phyloP scores from a whole-genome alignment of 1,139 yeast species.

The Citeromyces hawaiiensis region DNA sequence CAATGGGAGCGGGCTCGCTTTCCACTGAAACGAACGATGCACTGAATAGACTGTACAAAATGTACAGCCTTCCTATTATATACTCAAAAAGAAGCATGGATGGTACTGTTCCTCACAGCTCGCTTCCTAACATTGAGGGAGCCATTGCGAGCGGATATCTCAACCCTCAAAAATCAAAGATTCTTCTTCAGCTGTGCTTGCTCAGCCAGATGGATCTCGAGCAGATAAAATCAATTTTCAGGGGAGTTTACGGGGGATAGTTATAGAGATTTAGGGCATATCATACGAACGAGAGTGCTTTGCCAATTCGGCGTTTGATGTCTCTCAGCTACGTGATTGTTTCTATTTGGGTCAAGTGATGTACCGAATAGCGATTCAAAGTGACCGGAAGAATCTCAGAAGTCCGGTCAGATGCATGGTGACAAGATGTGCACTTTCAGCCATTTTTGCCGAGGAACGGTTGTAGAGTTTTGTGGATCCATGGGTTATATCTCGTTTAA shows the following conservation, averaged over 20 bases:
- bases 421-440: too few relatives aligned
- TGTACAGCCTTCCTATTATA: conserved; percentile 35
- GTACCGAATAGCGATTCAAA: too few relatives aligned
- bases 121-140: conserved; percentile 17
- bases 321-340: too few relatives aligned
- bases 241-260: not conserved
- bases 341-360: too few relatives aligned
- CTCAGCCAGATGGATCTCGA: conserved; percentile 24
- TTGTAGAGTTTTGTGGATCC: too few relatives aligned
- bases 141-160: conserved; percentile 50
- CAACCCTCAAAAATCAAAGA: conserved; percentile 55
- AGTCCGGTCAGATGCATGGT: too few relatives aligned
- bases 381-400: too few relatives aligned
- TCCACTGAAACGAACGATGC: conserved; percentile 34
- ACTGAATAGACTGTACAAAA: conserved; percentile 20
- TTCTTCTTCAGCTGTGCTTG: conserved; percentile 46
- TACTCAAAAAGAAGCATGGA: conserved; percentile 59
- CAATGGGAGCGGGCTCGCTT: conserved; percentile 63
- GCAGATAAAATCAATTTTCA: conserved; percentile 32
- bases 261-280: not conserved
- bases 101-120: conserved; percentile 39
- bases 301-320: too few relatives aligned
- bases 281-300: too few relatives aligned
- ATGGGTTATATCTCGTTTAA: too few relatives aligned
- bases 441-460: too few relatives aligned